Base-by-base conservation (phyloP, 306 rosid genomes). In the Arachis hypogaea region DNA sequence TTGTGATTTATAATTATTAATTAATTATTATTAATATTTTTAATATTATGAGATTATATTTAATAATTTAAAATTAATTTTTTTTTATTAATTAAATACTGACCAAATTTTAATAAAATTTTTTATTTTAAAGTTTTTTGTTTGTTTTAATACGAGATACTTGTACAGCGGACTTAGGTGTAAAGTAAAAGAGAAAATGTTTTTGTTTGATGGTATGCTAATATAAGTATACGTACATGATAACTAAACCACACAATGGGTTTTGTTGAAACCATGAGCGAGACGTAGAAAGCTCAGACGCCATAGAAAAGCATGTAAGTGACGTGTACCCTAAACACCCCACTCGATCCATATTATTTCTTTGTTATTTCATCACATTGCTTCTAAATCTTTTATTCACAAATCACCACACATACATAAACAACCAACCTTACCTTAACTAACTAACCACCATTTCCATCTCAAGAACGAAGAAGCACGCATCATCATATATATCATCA, bases 251-350 rank as follows among this genome's bases (percentile, higher is more conserved):
- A 87, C 92, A 87, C 77, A 72, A 74, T 50, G 80, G 11, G 16
- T 62, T 72, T 72, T 69, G 64, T 69, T 51, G 66, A 66, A 46
- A 77, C 72, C 67, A 18, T n/a, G 29, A 45, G 28, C 5, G 74
- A 69, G 33, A 88, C 90, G 90, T 84, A 82, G 85, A 80, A 79
- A 55, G 71, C 22, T 69, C 74, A 75, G 50, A 60, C 66, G 59
- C 93, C 93, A 88, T 88, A 84, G 82, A 84, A 75, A 67, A 38
- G 78, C 44, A 72, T 11, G 10, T 36, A 38, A 14, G 29, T 11
- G 77, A 86, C 90, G 90, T 88, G 93, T 84, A 50, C 67, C 28
- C 45, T 46, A 60, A 83, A 79, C 29, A 59, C 69, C 78, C 90
- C 90, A 80, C 69, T 69, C 84, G 57, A 68, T 68, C 58, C 0